Base-by-base conservation (phyloP, 1,284 basidiomycete species). In the Pisolithus thermaeus region DNA sequence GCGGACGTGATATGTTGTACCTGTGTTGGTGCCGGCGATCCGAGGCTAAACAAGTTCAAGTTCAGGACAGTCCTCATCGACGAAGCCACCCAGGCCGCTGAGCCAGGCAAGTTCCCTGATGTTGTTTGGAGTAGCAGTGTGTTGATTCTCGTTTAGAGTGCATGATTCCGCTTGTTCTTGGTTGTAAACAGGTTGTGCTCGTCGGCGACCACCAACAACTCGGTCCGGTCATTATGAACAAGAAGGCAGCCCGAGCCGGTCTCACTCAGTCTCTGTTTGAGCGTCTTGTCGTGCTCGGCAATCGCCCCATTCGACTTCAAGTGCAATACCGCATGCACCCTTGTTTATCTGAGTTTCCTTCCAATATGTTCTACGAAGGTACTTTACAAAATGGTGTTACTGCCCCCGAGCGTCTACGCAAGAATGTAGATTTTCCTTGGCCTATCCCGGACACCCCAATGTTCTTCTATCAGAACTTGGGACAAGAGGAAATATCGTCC, bases 321-420 rank as follows among this genome's bases (percentile, higher is more conserved):
- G 97, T 99, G 42, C 97, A 99, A 72, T 99, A 99, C 67, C 95
- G 97, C 69, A 99, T 99, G 97, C 97, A 99, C 68, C 97, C 97
- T 14, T 98, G 96, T 70, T 78, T 99, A 45, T 98, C 97, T 46
- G 95, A 99, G 70, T 99, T 99, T 75, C 96, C 97, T 1, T 97
- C 93, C 56, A 99, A 99, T 73, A 98, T 99, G 96, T 99, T 99
- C 75, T 99, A 99, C 73, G 97, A 99, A 69, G 97, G 97, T 20
- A 97, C 95, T 0, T 73, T 99, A 43, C 97, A 99, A 74, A 99
- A 99, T 68, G 97, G 97, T 71, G 97, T 99, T 53, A 99, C 97
- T 9, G 97, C 97, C 11, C 96, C 97, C 1, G 97, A 99, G 69
- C 83, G 97, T 43, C 74, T 99, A 59, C 82, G 95, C 70, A 97